Evolutionary conservation across 768 basidiomycete species (phyloP).

Genomic region (Kwoniella sp.): DNA sequence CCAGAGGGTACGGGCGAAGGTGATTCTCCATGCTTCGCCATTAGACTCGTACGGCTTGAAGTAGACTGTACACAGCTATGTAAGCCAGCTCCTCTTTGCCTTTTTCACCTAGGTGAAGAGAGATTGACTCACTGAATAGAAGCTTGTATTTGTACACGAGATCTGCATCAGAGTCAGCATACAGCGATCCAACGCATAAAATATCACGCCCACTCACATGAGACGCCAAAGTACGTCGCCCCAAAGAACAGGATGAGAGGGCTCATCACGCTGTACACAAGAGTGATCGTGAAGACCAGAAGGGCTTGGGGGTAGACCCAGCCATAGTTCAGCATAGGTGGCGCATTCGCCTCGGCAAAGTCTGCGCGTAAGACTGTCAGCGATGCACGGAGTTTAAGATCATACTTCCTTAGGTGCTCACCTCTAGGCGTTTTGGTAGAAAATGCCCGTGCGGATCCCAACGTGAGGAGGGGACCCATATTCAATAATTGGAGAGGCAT

Average conservation of each 20-base stretch:
- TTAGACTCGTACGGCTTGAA: slow-evolving; percentile 98
- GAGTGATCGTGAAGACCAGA: slow-evolving; percentile 89
- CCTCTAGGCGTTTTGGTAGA: slow-evolving; percentile 89
- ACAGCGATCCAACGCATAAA: not conserved
- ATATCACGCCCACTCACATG: slow-evolving; percentile 58
- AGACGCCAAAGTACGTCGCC: slow-evolving; percentile 92
- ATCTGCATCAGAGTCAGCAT: slow-evolving; percentile 55
- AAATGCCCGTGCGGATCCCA: slow-evolving; percentile 72
- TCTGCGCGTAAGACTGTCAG: slow-evolving; percentile 61
- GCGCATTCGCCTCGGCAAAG: slow-evolving; percentile 92
- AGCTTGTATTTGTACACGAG: slow-evolving; percentile 98
- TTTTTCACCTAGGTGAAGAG: not conserved
- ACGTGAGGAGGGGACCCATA: slow-evolving; percentile 81
- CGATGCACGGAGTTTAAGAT: no score
- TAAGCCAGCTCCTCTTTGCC: slow-evolving; percentile 2
- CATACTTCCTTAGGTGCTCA: no score
- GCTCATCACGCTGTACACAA: slow-evolving; percentile 93
- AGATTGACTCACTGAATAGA: slow-evolving; percentile 71
- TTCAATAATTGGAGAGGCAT: slow-evolving; percentile 96
- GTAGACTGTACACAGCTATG: slow-evolving; percentile 71
- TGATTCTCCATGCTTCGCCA: slow-evolving; percentile 97
- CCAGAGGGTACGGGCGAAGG: slow-evolving; percentile 88
- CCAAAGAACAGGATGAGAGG: slow-evolving; percentile 94
- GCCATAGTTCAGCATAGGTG: slow-evolving; percentile 97
- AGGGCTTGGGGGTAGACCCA: slow-evolving; percentile 96